Conservation (phyloP, 2,329 filamentous ascomycete genomes). For the Cercospora sp. region DNA sequence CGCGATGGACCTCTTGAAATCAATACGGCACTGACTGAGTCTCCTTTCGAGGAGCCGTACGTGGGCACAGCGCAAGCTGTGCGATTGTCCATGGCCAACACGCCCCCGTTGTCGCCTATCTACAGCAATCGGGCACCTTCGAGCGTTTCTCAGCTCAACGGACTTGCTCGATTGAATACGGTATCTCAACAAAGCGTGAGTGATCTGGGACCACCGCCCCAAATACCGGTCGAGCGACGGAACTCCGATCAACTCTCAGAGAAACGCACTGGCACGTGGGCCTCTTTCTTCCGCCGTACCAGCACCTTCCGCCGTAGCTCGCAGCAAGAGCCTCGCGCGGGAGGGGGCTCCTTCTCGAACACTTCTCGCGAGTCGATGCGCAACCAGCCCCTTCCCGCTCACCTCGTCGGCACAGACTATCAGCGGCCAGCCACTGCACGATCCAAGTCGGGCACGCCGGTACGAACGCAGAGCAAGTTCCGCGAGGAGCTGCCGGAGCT, state of each 20-base stretch:
- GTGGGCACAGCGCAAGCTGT: slow-evolving; percentile 52
- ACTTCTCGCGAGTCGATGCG: slow-evolving; percentile 85
- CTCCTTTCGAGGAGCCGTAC: slow-evolving; percentile 49
- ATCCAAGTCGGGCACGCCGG: slow-evolving; percentile 60
- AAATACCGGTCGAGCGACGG: slow-evolving; percentile 32
- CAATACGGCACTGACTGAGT: slow-evolving; percentile 22
- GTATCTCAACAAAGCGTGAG: slow-evolving; percentile 22
- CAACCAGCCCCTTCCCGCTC: slow-evolving; percentile 53
- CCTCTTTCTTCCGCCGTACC: slow-evolving; percentile 73
- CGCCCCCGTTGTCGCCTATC: slow-evolving; percentile 41
- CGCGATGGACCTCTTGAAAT: slow-evolving; percentile 15
- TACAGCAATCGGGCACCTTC: slow-evolving; percentile 19
- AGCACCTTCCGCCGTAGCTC: slow-evolving; percentile 38
- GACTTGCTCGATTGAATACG: slow-evolving; percentile 21
- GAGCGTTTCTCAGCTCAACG: slow-evolving; percentile 23
- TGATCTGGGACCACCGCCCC: slow-evolving; percentile 28
- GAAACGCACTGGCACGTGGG: slow-evolving; percentile 55
- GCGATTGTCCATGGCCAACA: slow-evolving; percentile 50
- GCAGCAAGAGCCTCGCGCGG: slow-evolving; percentile 56
- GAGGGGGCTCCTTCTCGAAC: slow-evolving; percentile 71
- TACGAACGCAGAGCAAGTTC: slow-evolving; percentile 86
- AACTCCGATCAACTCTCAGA: slow-evolving; percentile 52
- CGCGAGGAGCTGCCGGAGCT: slow-evolving; percentile 87
- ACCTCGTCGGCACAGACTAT: slow-evolving; percentile 44
- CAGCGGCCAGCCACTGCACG: slow-evolving; percentile 42